Conservation (phyloP, 2,329 filamentous ascomycete genomes). For the Calonectria pauciramosa region DNA sequence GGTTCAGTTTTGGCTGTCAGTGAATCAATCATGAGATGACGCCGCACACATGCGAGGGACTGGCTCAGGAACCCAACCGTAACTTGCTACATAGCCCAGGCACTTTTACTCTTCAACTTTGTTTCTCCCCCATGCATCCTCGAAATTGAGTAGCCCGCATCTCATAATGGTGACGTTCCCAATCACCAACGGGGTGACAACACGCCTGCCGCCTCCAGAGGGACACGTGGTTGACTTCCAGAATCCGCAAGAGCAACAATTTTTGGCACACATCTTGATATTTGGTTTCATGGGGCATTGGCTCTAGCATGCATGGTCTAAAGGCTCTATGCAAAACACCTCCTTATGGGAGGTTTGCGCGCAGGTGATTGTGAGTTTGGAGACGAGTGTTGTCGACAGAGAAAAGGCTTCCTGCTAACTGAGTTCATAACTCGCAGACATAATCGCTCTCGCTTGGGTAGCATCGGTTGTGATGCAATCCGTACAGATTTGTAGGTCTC, state of each 20-base stretch:
- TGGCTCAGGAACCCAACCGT: not conserved
- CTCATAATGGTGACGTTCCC: constrained; percentile 34
- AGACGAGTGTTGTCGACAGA: not conserved
- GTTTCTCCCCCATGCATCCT: not conserved
- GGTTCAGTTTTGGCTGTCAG: not conserved
- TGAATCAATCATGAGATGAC: not conserved
- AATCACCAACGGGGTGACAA: constrained; percentile 42
- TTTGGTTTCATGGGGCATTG: constrained; percentile 45
- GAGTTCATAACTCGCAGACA: not conserved
- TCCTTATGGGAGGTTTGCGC: constrained; percentile 40
- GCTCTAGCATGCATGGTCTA: constrained; percentile 44
- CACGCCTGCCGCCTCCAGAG: constrained; percentile 42
- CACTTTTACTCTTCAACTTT: not conserved
- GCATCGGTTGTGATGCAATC: not conserved
- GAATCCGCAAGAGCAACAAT: constrained; percentile 24
- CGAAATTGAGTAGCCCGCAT: not conserved
- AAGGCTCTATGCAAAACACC: constrained; percentile 50
- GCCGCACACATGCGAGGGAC: not conserved
- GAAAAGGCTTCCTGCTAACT: not conserved
- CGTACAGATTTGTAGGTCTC: not conserved
- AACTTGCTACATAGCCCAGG: not conserved
- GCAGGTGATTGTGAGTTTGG: constrained; percentile 41
- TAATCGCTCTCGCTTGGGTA: not conserved
- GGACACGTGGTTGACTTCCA: constrained; percentile 40
- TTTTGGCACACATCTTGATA: constrained; percentile 32